Evolutionary conservation across 768 basidiomycete species (phyloP), one percentile per base, ranked within the genome.

Genomic region (Phylloporus sp.): DNA sequence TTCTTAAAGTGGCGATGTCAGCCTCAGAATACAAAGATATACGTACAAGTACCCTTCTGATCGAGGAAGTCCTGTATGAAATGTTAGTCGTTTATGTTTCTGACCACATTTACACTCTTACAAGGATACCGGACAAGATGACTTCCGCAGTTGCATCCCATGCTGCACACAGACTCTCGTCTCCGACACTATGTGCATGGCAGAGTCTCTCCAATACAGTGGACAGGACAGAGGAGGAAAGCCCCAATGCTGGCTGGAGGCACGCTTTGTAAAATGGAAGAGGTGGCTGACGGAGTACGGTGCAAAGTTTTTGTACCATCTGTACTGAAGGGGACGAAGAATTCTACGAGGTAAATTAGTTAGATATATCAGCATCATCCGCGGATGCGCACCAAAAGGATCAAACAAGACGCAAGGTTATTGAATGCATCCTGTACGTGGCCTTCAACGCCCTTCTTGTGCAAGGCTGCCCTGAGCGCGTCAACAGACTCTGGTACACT

Each of bases 81-180:
- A 20, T 41, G 38, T 67, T 50, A 63, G 60, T 38, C 28, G 28
- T 45, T 11, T 17, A 6, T 17, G 15, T 37, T 17, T 21, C 27
- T n/a, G 9, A 11, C 2, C 23, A 24, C 4, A 17, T 24, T 38
- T 8, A 28, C 32, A 15, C 22, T 52, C 70, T 54, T 53, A 79
- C 78, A 49, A 79, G 57, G 27, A 80, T 50, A 4, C 81, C 80
- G 5, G 81, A 77, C 18, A 84, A 55, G n/a, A 81, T 49, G 9
- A 73, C 67, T 23, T 70, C 55, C 27, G 74, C 70, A 10, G 74
- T 63, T 11, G 46, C 50, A 59, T 80, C 77, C 80, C 81, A 82
- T 3, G 58, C 47, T 5, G 39, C 49, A 34, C 58, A 54, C 42
- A 61, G 47, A 9, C 42, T 53, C 21, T 56, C 50, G 36, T 67